These are phyloP conservation scores for Ascochyta fabae DNA, from an alignment of 2,329 filamentous ascomycete genomes.

Conservation along the genomic window DNA sequence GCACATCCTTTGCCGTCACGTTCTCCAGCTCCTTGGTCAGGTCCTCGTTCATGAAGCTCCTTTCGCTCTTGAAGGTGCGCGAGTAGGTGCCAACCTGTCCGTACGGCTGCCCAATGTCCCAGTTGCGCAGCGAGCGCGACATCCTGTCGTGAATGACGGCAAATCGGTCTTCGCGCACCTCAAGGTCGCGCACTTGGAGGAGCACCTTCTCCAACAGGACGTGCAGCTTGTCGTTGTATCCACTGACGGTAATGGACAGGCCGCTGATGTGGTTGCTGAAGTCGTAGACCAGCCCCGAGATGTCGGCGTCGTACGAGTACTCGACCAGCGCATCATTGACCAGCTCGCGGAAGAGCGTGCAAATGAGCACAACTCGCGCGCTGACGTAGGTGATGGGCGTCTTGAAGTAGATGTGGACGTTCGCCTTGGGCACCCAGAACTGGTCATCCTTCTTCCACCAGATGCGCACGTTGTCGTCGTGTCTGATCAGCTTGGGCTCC, in stretches of 20 bases:
- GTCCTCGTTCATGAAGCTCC: conserved; percentile 80
- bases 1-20: conserved; percentile 76
- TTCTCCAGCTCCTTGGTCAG: conserved; percentile 76
- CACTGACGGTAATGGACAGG: conserved; percentile 78
- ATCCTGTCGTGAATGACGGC: conserved; percentile 88
- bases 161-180: conserved; percentile 86
- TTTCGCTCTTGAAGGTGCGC: conserved; percentile 78
- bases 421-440: conserved; percentile 97
- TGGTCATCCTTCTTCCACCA: conserved; percentile 99
- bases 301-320: conserved; percentile 94
- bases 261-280: conserved; percentile 76
- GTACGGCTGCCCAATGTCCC: conserved; percentile 86
- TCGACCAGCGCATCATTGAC: conserved; percentile 89
- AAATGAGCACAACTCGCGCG: conserved; percentile 78
- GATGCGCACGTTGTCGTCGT: conserved; percentile 78
- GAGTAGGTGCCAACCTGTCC: conserved; percentile 85
- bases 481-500: conserved; percentile 80
- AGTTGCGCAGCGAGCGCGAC: conserved; percentile 79
- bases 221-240: conserved; percentile 95
- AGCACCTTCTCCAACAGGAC: conserved; percentile 91
- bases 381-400: conserved; percentile 81
- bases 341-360: conserved; percentile 80
- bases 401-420: conserved; percentile 78
- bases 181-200: conserved; percentile 80
- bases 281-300: conserved; percentile 85